Evolutionary conservation across 2,329 filamentous ascomycete genomes (phyloP).

Genomic region (Hypoxylon sp.): DNA sequence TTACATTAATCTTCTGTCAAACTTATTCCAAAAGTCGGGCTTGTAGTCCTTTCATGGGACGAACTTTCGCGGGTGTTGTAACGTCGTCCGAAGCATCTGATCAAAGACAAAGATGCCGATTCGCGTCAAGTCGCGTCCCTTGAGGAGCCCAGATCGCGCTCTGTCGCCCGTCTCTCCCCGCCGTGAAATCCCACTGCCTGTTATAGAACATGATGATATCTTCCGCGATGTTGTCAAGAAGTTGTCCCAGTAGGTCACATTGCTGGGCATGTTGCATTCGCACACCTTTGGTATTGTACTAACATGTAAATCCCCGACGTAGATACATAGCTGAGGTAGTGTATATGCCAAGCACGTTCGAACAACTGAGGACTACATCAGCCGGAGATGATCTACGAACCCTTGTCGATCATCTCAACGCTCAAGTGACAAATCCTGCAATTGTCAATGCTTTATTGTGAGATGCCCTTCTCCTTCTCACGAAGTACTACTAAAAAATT

Average conservation of each 20-base stretch:
- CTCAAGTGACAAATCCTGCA: slow-evolving; percentile 73
- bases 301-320: slow-evolving; percentile 18
- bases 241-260: slow-evolving; percentile 67
- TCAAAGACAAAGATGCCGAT: slow-evolving; percentile 52
- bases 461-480: slow-evolving; percentile 50
- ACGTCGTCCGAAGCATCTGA: slow-evolving; percentile 1
- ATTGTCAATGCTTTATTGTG: slow-evolving; percentile 80
- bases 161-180: slow-evolving; percentile 52
- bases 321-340: slow-evolving; percentile 74
- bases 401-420: slow-evolving; percentile 73
- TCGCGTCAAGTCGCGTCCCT: slow-evolving; percentile 56
- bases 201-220: slow-evolving; percentile 67
- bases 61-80: not conserved
- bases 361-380: slow-evolving; percentile 76
- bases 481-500: not conserved
- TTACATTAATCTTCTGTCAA: not conserved
- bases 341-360: slow-evolving; percentile 75
- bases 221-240: slow-evolving; percentile 76
- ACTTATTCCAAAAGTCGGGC: slow-evolving; percentile 3
- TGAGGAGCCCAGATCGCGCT: slow-evolving; percentile 49
- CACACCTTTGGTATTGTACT: slow-evolving; percentile 18
- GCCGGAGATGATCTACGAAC: slow-evolving; percentile 68
- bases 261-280: not conserved
- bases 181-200: slow-evolving; percentile 59
- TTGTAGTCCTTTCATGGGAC: slow-evolving; percentile 1